A percentile compares a stretch with the other conserved stretches of the same genome.
These are phyloP conservation scores for Nasturtium officinale DNA, from an alignment of 345 rosid genomes.

Conservation along the genomic window DNA sequence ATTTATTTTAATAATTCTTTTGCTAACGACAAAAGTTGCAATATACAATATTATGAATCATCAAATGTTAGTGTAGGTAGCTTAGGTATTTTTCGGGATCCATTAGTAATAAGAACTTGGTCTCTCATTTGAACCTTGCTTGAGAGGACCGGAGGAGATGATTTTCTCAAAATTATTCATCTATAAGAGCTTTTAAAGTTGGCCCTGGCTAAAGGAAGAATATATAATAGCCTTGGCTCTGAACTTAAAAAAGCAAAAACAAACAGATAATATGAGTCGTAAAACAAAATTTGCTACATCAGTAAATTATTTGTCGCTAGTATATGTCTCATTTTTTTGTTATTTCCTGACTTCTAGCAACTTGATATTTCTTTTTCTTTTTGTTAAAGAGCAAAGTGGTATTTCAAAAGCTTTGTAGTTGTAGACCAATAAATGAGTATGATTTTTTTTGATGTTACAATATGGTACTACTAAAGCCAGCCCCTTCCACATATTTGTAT, in stretches of 20 bases:
- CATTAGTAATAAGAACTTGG: too few species aligned
- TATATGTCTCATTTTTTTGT: constrained; percentile 10
- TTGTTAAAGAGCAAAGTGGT: not conserved
- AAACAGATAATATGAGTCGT: not conserved
- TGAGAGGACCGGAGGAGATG: too few species aligned
- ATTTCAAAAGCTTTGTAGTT: not conserved
- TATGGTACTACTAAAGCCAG: constrained; percentile 14
- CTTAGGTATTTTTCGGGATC: too few species aligned
- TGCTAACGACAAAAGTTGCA: not conserved
- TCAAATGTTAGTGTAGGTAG: too few species aligned
- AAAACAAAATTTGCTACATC: not conserved
- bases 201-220: not conserved
- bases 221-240: not conserved
- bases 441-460: constrained; percentile 9
- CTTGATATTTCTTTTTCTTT: not conserved
- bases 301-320: not conserved
- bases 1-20: not conserved
- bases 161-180: too few species aligned
- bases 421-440: not conserved
- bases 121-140: too few species aligned
- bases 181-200: too few species aligned
- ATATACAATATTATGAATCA: too few species aligned
- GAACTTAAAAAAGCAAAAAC: not conserved
- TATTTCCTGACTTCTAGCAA: not conserved
- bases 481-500: constrained; percentile 1